Percentiles rank a stretch among this genome's conserved stretches.
These are phyloP conservation scores for Vaccinium corymbosum DNA, from an alignment of 148 eudicot genomes.

Conservation along the genomic window DNA sequence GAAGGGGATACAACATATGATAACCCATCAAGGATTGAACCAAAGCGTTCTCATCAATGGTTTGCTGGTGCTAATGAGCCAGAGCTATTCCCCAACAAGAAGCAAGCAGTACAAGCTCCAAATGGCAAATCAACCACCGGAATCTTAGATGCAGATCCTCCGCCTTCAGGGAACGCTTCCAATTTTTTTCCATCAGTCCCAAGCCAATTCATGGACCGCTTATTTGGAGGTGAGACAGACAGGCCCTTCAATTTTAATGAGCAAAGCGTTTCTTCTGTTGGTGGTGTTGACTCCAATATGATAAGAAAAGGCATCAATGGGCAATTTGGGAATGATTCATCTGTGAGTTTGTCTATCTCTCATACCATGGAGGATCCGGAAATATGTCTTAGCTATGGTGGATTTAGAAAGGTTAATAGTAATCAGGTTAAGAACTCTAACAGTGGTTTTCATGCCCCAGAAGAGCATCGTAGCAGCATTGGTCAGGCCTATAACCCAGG, in stretches of 20 bases:
- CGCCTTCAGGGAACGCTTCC: conserved; percentile 37
- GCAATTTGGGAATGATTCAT: conserved; percentile 31
- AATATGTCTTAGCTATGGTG: conserved; percentile 36
- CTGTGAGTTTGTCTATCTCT: conserved; percentile 46
- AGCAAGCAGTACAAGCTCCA: conserved; percentile 40
- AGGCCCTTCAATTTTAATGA: conserved; percentile 24
- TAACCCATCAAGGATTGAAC: conserved; percentile 34
- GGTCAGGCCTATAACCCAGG: conserved; percentile 29
- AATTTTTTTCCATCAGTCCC: conserved; percentile 33
- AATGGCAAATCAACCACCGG: conserved; percentile 27
- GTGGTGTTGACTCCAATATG: conserved; percentile 20
- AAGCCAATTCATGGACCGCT: conserved; percentile 42
- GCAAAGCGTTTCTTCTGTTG: conserved; percentile 23
- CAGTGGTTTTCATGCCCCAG: conserved; percentile 23
- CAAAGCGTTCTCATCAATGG: conserved; percentile 49
- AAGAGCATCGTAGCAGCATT: conserved; percentile 19
- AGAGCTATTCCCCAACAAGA: conserved; percentile 50
- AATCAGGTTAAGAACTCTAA: conserved; percentile 48
- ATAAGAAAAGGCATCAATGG: conserved; percentile 23
- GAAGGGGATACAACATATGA: conserved; percentile 37
- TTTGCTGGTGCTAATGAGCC: conserved; percentile 38
- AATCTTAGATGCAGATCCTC: conserved; percentile 17
- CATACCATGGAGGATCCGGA: conserved; percentile 38
- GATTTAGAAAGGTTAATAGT: conserved; percentile 48
- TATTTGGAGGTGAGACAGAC: conserved; percentile 37